Evolutionary conservation across 331 rosid genomes (phyloP).

Genomic region (Rosa hybrid): DNA sequence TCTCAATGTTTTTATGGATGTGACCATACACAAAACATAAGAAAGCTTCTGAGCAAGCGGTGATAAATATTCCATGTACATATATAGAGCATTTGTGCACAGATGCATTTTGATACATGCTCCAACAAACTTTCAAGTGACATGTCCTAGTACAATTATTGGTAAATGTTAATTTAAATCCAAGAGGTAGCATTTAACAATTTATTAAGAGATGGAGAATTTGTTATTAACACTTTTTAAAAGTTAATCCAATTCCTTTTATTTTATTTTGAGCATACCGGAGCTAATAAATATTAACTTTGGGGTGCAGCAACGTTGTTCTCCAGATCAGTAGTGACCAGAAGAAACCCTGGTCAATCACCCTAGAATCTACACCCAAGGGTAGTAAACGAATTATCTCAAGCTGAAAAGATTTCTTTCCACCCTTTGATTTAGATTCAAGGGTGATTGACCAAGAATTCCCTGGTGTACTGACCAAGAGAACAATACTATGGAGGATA

Average conservation of each 20-base stretch:
- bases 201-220: not conserved
- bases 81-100: not conserved
- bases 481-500: not conserved
- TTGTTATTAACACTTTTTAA: not conserved
- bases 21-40: not conserved
- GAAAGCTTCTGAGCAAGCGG: not conserved
- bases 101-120: not conserved
- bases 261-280: not conserved
- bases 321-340: not conserved
- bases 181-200: not conserved
- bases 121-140: not conserved
- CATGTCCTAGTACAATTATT: not conserved
- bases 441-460: not conserved
- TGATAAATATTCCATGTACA: not conserved
- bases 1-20: not conserved
- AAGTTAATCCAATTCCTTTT: not conserved
- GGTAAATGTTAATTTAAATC: not conserved
- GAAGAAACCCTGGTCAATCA: not conserved
- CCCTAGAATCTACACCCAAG: not conserved
- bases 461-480: not conserved
- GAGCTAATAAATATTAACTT: not conserved
- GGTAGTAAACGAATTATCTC: not conserved
- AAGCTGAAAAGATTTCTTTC: not conserved
- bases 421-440: not conserved
- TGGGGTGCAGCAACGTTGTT: not conserved